These are phyloP conservation scores for Gonapodya prolifera DNA, from an alignment of 192 early-diverging fungal genomes.

Conservation along the genomic window DNA sequence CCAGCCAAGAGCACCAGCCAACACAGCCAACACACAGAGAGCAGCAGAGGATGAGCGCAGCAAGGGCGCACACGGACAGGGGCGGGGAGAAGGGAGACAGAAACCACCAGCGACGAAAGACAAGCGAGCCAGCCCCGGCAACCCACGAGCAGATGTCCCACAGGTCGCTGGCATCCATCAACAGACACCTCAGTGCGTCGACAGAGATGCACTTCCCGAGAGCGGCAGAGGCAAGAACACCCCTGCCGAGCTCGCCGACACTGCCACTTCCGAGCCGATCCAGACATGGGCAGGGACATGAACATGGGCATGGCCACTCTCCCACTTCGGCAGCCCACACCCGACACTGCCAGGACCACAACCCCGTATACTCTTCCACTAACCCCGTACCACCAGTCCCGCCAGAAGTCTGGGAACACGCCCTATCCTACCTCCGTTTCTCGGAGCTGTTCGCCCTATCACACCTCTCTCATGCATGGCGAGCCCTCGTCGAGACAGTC, in stretches of 20 bases:
- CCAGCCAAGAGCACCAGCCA: too few relatives aligned
- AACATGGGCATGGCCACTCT: too few relatives aligned
- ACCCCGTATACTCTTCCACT: neutral
- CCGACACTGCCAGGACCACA: too few relatives aligned
- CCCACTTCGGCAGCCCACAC: too few relatives aligned
- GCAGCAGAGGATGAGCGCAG: too few relatives aligned
- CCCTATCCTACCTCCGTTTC: neutral
- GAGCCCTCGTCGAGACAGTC: neutral
- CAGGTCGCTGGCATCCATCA: neutral
- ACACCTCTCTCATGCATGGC: neutral
- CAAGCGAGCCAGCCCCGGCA: neutral
- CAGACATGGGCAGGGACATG: too few relatives aligned
- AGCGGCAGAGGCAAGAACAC: neutral
- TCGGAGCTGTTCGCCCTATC: neutral
- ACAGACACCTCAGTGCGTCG: neutral
- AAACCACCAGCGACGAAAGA: neutral
- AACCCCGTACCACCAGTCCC: neutral
- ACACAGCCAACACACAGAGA: too few relatives aligned
- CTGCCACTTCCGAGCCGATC: neutral
- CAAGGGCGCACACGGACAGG: too few relatives aligned
- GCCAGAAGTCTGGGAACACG: neutral
- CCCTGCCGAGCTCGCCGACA: neutral
- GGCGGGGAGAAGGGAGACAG: too few relatives aligned
- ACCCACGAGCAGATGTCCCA: too few relatives aligned
- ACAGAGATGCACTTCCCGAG: neutral